A percentile compares a stretch with the other conserved stretches of the same genome.
These are phyloP conservation scores for Maudiozyma bulderi DNA, from an alignment of 805 yeast species.

Conservation along the genomic window DNA sequence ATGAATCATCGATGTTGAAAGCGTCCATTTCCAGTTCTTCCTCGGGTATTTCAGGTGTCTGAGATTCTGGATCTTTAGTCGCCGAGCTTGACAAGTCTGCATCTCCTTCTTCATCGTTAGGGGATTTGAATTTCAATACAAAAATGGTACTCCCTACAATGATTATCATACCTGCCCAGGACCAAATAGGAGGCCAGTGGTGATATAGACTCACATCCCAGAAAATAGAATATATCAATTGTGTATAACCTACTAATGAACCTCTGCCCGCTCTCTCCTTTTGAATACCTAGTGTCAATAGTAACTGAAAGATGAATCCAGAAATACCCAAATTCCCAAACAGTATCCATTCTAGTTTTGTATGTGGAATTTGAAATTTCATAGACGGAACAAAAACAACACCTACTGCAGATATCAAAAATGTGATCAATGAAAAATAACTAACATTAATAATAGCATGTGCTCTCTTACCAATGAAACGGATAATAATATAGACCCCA, in stretches of 20 bases:
- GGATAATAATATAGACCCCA: constrained; percentile 55
- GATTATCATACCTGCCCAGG: constrained; percentile 57
- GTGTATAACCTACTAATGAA: constrained; percentile 64
- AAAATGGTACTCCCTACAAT: constrained; percentile 57
- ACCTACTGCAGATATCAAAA: constrained; percentile 44
- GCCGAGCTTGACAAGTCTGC: background rate
- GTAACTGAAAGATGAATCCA: constrained; percentile 77
- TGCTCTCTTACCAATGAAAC: constrained; percentile 67
- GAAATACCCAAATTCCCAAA: constrained; percentile 55
- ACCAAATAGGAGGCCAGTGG: constrained; percentile 61
- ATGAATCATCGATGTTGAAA: background rate
- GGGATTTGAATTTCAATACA: constrained; percentile 45
- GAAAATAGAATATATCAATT: constrained; percentile 65
- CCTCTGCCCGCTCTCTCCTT: constrained; percentile 71
- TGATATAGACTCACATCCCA: constrained; percentile 69
- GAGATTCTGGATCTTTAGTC: background rate
- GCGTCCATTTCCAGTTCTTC: background rate
- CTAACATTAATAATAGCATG: constrained; percentile 76
- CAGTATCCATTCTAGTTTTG: constrained; percentile 55
- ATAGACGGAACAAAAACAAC: constrained; percentile 49
- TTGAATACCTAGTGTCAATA: constrained; percentile 74
- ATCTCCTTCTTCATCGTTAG: background rate
- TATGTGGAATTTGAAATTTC: constrained; percentile 50
- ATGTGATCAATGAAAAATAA: constrained; percentile 57
- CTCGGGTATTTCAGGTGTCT: background rate